Evolutionary conservation across 139 green algal species (phyloP).

Genomic region (Ulvella scutata): DNA sequence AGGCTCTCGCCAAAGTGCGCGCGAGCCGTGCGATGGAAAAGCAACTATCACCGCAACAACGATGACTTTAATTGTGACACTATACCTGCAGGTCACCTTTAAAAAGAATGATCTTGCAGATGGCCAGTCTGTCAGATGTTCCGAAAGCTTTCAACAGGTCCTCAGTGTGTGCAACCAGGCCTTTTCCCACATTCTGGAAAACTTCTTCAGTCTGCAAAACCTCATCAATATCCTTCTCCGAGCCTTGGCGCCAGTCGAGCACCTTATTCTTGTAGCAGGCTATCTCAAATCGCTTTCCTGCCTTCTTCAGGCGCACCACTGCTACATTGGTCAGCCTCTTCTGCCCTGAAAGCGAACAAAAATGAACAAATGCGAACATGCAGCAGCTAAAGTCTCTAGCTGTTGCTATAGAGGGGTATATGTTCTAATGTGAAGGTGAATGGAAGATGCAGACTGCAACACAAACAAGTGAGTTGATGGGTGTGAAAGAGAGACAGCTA

Average conservation of each 20-base stretch:
- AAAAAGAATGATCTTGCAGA: conserved; percentile 75
- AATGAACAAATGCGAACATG: background rate
- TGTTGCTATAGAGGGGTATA: background rate
- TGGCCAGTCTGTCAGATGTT: conserved; percentile 59
- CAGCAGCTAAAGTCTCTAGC: background rate
- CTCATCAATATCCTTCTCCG: conserved; percentile 95
- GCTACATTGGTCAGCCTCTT: conserved; percentile 98
- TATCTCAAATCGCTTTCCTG: conserved; percentile 88
- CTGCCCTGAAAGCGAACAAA: conserved; percentile 49
- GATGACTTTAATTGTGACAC: background rate
- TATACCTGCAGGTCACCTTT: conserved; percentile 85
- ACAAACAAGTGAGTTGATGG: background rate
- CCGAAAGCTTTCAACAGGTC: conserved; percentile 82
- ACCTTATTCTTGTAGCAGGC: conserved; percentile 99
- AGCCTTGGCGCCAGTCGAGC: conserved; percentile 64
- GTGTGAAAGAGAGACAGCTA: too few species aligned
- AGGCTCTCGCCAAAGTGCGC: too few species aligned
- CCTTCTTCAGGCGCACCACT: conserved; percentile 82
- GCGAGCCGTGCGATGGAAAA: too few species aligned
- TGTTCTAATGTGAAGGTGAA: background rate
- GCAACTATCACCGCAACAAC: too few species aligned
- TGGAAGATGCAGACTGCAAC: background rate
- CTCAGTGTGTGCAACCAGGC: conserved; percentile 73
- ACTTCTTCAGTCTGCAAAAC: conserved; percentile 90
- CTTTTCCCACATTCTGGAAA: conserved; percentile 93